Base-by-base conservation (phyloP, 2,329 filamentous ascomycete species). In the Exophiala xenobiotica region DNA sequence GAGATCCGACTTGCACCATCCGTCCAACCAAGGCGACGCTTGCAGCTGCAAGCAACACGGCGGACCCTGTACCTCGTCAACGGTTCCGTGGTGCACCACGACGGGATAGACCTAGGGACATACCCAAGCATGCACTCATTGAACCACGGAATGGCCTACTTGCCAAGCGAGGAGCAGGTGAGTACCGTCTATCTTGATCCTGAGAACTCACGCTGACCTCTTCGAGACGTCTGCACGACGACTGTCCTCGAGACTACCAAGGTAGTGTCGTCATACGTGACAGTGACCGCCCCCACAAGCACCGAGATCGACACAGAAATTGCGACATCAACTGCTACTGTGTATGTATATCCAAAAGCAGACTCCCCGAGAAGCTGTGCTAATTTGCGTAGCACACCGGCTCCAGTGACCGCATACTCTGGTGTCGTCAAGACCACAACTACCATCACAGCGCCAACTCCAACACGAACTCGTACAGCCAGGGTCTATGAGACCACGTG, bases 381-480 rank as follows among this genome's bases (percentile, higher is more conserved):
- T 42, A 22, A 49, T 29, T 39, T 6, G 19, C 42, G 20, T 18
- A 59, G 53, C 29, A 59, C 51, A 14, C 57, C 58, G 1, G 14
- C 51, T n/a, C 46, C 57, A 6, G 52, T 57, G 11, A 61, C 58
- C n/a, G 57, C 49, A 24, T 55, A 54, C 40, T 46, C 50, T 27
- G 56, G 56, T 29, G 46, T 44, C 31, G 53, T 49, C 12, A 47
- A 38, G 37, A 53, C 49, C 9, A 59, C 54, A 3, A 51, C 35
- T 39, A 61, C 58, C 9, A 31, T 59, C 27, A 61, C 58, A 9
- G 46, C 47, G n/a, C 41, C 56, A 5, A 57, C 57, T 7, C 53
- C 53, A 1, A 59, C 57, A 7, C 55, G 55, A 8, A 54, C 51
- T 6, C 51, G 49, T 4, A 49, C 48, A 5, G 42, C 41, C n/a